phyloP scores from a whole-genome alignment of 805 yeast species.

The Brettanomyces custersianus region DNA sequence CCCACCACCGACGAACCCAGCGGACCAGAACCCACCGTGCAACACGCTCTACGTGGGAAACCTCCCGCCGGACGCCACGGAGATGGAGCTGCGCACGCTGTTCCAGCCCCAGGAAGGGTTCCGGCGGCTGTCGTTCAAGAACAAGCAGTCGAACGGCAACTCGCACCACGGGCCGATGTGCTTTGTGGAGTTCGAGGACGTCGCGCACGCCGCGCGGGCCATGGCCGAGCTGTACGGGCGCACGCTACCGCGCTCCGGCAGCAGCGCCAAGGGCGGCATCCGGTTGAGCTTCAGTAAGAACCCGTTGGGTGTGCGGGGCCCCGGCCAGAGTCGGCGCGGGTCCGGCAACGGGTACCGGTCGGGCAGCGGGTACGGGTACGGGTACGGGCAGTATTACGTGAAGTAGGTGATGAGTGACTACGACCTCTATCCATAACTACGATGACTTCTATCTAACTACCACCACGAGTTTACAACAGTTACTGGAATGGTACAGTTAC shows the following conservation, averaged over 20 bases:
- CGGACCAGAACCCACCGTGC: slow-evolving; percentile 98
- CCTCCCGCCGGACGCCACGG: slow-evolving; percentile 94
- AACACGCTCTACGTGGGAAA: slow-evolving; percentile 95
- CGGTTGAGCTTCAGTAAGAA: slow-evolving; percentile 90
- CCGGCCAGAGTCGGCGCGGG: slow-evolving; percentile 23
- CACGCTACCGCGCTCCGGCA: slow-evolving; percentile 71
- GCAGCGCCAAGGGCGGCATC: slow-evolving; percentile 72
- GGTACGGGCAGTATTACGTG: too few species aligned
- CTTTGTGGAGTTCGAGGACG: slow-evolving; percentile 97
- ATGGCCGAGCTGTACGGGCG: slow-evolving; percentile 90
- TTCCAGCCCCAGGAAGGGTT: slow-evolving; percentile 89
- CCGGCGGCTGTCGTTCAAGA: slow-evolving; percentile 84
- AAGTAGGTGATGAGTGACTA: not conserved
- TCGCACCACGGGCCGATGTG: slow-evolving; percentile 94
- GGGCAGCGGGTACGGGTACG: too few species aligned
- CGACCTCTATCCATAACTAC: not conserved
- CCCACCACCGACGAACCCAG: slow-evolving; percentile 94
- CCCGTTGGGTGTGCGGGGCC: slow-evolving; percentile 92
- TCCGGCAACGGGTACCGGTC: not conserved
- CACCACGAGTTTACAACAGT: too few species aligned
- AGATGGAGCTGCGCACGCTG: slow-evolving; percentile 78
- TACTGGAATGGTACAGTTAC: too few species aligned
- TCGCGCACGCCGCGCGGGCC: slow-evolving; percentile 86
- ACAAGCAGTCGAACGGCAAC: slow-evolving; percentile 37
- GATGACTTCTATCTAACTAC: too few species aligned